Evolutionary conservation across 768 basidiomycete species (phyloP), one percentile per base, ranked within the genome.

Genomic region (Podaxis mareebaensis): DNA sequence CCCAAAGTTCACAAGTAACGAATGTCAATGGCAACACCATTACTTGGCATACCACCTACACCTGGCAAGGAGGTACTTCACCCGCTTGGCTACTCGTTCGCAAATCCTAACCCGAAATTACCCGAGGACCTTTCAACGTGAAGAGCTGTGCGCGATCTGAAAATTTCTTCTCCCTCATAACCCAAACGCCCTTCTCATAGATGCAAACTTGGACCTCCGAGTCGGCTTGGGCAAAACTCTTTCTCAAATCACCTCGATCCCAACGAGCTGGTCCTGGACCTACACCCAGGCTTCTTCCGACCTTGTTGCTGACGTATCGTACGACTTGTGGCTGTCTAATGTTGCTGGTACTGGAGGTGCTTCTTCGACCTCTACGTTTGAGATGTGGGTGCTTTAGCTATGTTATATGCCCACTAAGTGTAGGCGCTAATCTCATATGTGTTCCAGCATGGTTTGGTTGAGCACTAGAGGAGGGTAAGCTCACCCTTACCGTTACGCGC

Each of bases 281-380:
- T 76, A 77, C 60, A 66, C 65, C 6, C 68, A 68, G 13, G 73
- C 73, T 1, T 74, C 73, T 17, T 73, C 74, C 24, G 67, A 69
- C 53, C 69, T 77, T 26, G 72, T 75, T 13, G 74, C 76, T 8
- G 74, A 77, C 62, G 74, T 77, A 13, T 75, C 76, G 6, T 77
- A 75, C 56, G 76, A 77, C 46, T 55, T 75, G 42, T 77, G 76
- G 76, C 67, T 77, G 1, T 77, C 76, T 12, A 71, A 67, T 28
- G 54, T 49, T 5, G 67, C 74, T 15, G 65, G 68, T 8, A 65
- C 71, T 3, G 58, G 53, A 10, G 76, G 76, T 55, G 74, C 75
- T 10, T 68, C 69, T 1, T 73, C 72, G 1, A 67, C 65, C 11
- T 73, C 75, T 17, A 73, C 74, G 3, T 77, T 68, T 53, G 74